A percentile compares a stretch with the other conserved stretches of the same genome.
These are phyloP conservation scores for Trametes coccinea DNA, from an alignment of 768 basidiomycete species.

Conservation along the genomic window DNA sequence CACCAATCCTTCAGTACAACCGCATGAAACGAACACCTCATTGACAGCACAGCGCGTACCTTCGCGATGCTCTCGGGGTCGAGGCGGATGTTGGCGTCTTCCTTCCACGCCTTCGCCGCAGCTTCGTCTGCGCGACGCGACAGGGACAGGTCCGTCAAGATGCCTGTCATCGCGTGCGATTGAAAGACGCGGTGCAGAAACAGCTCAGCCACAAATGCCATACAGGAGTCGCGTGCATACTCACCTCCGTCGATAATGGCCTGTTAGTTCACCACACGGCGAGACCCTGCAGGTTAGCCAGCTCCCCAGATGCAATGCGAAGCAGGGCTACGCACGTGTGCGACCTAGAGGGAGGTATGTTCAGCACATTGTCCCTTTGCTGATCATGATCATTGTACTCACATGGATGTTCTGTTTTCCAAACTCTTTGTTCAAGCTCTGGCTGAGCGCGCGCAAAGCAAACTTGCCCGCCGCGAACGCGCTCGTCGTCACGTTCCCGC, in stretches of 20 bases:
- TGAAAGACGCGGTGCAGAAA: not conserved
- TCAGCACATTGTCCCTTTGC: not conserved
- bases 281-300: not conserved
- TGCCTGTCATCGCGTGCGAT: constrained; percentile 22
- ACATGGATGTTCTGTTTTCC: constrained; percentile 48
- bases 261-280: constrained; percentile 34
- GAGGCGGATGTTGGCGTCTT: constrained; percentile 50
- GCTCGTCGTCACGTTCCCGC: constrained; percentile 42
- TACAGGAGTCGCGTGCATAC: constrained; percentile 4
- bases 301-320: not conserved
- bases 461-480: constrained; percentile 45
- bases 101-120: constrained; percentile 38
- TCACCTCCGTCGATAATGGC: constrained; percentile 68
- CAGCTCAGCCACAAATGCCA: not conserved
- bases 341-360: constrained; percentile 42
- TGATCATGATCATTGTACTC: not conserved
- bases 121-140: constrained; percentile 19
- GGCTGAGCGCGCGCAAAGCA: constrained; percentile 42
- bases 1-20: not conserved
- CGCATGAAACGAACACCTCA: not conserved
- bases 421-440: constrained; percentile 46
- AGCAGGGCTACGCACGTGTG: constrained; percentile 53
- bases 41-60: constrained; percentile 37
- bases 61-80: constrained; percentile 69
- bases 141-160: constrained; percentile 41